Percentiles rank a stretch among this genome's conserved stretches.
Evolutionary conservation across 805 yeast species (phyloP).

Genomic region (Lachancea quebecensis): DNA sequence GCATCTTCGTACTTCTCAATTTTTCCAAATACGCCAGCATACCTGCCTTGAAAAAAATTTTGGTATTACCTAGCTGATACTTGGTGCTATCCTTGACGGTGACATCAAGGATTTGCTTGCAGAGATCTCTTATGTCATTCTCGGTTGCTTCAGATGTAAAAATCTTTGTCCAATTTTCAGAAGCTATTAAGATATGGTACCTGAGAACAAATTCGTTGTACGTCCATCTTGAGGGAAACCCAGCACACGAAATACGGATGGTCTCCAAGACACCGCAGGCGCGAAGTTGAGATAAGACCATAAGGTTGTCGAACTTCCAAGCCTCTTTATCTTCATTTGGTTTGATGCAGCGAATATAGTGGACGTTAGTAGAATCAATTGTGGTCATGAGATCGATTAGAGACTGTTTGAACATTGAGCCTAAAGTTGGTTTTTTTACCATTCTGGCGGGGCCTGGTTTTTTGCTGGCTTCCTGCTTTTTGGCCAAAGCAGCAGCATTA

Average conservation of each 20-base stretch:
- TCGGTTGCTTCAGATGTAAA: conserved; percentile 46
- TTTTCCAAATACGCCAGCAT: conserved; percentile 89
- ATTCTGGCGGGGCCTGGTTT: conserved; percentile 39
- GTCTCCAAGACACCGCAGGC: conserved; percentile 99
- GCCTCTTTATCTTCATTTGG: conserved; percentile 93
- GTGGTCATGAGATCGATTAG: conserved; percentile 89
- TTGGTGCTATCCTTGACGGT: conserved; percentile 60
- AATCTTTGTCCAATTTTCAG: conserved; percentile 59
- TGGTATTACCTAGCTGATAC: conserved; percentile 87
- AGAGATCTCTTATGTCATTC: conserved; percentile 54
- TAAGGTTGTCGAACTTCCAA: conserved; percentile 90
- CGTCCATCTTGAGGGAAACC: conserved; percentile 95
- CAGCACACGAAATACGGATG: conserved; percentile 93
- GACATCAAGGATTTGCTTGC: conserved; percentile 56
- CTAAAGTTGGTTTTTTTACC: conserved; percentile 83
- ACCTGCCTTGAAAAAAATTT: conserved; percentile 94
- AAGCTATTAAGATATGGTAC: conserved; percentile 74
- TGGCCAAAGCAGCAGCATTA: conserved; percentile 41
- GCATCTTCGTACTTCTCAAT: conserved; percentile 70
- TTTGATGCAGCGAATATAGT: conserved; percentile 93
- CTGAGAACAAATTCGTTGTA: conserved; percentile 88
- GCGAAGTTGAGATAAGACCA: conserved; percentile 91
- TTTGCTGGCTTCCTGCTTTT: conserved; percentile 32
- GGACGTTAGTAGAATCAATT: conserved; percentile 90
- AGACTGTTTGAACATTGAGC: conserved; percentile 88